A percentile compares a stretch with the other conserved stretches of the same genome.
These are phyloP conservation scores for Malus orientalis DNA, from an alignment of 306 rosid genomes.

Conservation along the genomic window DNA sequence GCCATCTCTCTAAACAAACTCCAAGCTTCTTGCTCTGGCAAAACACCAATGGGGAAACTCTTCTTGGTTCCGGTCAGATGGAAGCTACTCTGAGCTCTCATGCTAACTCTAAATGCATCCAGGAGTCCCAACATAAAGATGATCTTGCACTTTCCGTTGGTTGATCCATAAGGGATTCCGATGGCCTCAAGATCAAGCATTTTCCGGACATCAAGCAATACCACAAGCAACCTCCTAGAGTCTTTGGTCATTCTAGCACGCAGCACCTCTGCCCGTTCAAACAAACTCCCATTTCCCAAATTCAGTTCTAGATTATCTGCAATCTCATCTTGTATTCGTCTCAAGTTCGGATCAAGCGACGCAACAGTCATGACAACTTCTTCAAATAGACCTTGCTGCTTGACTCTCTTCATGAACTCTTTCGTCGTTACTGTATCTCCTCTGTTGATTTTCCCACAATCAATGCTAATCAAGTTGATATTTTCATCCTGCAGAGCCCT, in stretches of 20 bases:
- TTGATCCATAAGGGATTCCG: not conserved
- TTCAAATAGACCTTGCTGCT: not conserved
- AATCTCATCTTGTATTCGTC: slow-evolving; percentile 5
- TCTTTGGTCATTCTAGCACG: not conserved
- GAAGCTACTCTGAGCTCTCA: not conserved
- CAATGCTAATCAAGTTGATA: not conserved
- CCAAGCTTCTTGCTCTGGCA: not conserved
- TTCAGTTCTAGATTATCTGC: not conserved
- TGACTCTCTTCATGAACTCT: not conserved
- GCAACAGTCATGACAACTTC: not conserved
- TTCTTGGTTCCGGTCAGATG: not conserved
- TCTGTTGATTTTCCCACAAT: not conserved
- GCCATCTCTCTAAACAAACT: not conserved
- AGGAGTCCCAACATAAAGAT: not conserved
- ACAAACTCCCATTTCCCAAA: not conserved
- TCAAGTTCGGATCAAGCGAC: not conserved
- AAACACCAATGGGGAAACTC: not conserved
- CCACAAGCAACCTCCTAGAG: not conserved
- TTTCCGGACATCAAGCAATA: not conserved
- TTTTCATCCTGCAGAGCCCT: not conserved
- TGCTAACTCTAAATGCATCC: not conserved
- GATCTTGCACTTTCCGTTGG: not conserved
- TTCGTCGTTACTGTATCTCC: not conserved
- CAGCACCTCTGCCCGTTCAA: not conserved
- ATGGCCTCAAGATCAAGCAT: not conserved